phyloP scores from a whole-genome alignment of 2,329 filamentous ascomycete species.

The Elsinoe ampelina region DNA sequence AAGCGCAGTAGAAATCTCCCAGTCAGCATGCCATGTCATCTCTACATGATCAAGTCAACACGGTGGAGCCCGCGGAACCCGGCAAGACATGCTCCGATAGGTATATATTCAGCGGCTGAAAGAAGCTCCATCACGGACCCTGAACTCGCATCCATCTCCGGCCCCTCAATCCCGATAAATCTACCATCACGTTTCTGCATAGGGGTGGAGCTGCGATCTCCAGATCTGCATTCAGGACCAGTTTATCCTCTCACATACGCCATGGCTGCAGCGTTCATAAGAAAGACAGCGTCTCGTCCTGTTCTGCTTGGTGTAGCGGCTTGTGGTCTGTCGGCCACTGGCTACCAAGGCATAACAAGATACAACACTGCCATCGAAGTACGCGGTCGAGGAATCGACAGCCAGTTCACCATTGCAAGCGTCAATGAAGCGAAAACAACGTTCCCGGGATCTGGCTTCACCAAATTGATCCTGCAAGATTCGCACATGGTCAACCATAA shows the following conservation, averaged over 20 bases:
- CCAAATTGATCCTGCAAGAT: conserved; percentile 43
- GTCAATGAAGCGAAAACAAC: conserved; percentile 6
- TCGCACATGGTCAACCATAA: conserved; percentile 49
- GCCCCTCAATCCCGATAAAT: not conserved
- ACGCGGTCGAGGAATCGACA: not conserved
- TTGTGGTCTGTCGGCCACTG: not conserved
- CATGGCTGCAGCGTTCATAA: not conserved
- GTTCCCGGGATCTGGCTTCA: conserved; percentile 28
- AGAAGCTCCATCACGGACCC: not conserved
- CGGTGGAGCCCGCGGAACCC: too few relatives aligned
- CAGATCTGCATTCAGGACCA: too few relatives aligned
- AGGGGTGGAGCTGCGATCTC: too few relatives aligned
- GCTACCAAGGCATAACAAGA: not conserved
- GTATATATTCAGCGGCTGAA: too few relatives aligned
- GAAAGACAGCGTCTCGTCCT: not conserved
- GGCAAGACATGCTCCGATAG: too few relatives aligned
- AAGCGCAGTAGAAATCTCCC: too few relatives aligned
- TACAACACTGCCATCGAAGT: not conserved
- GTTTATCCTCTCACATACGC: not conserved
- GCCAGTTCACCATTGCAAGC: not conserved
- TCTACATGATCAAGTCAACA: too few relatives aligned
- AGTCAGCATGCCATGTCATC: too few relatives aligned
- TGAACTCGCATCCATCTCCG: not conserved
- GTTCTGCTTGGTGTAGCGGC: not conserved
- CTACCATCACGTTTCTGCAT: not conserved